Evolutionary conservation across 164 flowering plant genomes (phyloP), one percentile per base, ranked within the genome.

Genomic region (Macadamia tetraphylla): DNA sequence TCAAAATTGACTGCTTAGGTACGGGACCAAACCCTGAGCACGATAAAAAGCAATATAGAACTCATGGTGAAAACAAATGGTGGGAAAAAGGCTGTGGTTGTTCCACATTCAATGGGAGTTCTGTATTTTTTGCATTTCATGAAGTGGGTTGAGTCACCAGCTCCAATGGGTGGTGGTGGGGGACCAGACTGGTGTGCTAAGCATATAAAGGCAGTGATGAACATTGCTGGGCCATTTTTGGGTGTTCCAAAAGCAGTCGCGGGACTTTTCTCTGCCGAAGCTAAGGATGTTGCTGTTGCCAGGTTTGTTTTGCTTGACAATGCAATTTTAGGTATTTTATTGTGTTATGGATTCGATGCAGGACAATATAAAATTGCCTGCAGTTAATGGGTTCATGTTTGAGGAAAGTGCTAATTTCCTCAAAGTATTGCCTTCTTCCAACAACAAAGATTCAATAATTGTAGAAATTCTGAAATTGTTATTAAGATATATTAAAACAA

Each of bases 111-210:
- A 30, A 88, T 88, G 94, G 94, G 94, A 40, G 94, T 81, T 67
- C 51, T 84, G 67, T 87, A 88, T 73, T 88, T 88, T 67, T 64
- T 88, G 59, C 94, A 88, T 75, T 88, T 88, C 61, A 87, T 88
- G 86, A 88, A 88, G 74, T 88, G 94, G 94, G 94, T 84, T 60
- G 94, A 88, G 76, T 87, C 91, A 67, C 94, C 91, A 53, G 87
- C 88, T 77, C 94, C 94, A 60, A 84, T 88, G 88, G 94, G 94
- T 42, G 94, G 94, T 66, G 91, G 94, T 6, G 94, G 94, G 68
- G 91, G 91, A 60, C 71, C 88, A 29, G 84, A 83, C 75, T 88
- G 94, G 94, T 88, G 94, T 61, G 73, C 89, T 53, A 84, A 74
- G 71, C 86, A 88, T 75, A 85, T 88, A 64, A 88, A 88, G 76